Percentiles rank a stretch among this genome's conserved stretches.
Conservation (phyloP, 257 asterid genomes). For the Ligustrum vulgare region DNA sequence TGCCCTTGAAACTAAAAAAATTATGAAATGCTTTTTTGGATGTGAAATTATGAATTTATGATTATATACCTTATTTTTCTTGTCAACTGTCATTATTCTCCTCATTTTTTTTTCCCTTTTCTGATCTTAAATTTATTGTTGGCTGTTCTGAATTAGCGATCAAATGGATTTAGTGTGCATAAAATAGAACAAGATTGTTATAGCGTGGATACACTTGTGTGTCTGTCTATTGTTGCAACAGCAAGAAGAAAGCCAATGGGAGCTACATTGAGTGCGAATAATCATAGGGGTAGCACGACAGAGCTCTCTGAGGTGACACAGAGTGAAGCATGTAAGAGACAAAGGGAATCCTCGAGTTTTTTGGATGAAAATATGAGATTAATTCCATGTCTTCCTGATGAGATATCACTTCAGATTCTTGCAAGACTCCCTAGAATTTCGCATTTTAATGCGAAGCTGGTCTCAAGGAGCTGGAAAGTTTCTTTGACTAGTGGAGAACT, state of each 20-base stretch:
- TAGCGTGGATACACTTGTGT: slow-evolving; percentile 20
- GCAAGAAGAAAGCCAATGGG: slow-evolving; percentile 50
- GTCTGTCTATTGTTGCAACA: slow-evolving; percentile 16
- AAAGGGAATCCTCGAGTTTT: slow-evolving; percentile 48
- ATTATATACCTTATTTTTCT: neutral
- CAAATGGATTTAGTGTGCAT: slow-evolving; percentile 18
- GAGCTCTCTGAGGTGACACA: slow-evolving; percentile 42
- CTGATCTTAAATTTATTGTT: slow-evolving; percentile 12
- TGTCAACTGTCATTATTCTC: neutral
- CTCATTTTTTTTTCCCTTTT: neutral
- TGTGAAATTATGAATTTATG: neutral
- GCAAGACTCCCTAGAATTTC: slow-evolving; percentile 68
- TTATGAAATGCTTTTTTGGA: neutral
- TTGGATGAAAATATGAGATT: slow-evolving; percentile 69
- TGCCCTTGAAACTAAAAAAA: neutral
- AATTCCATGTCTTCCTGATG: slow-evolving; percentile 82
- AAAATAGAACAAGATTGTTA: slow-evolving; percentile 19
- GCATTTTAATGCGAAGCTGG: slow-evolving; percentile 57
- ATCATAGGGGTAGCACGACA: slow-evolving; percentile 36
- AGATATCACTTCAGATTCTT: slow-evolving; percentile 75
- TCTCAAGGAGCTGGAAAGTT: slow-evolving; percentile 74
- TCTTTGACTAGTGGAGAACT: slow-evolving; percentile 64
- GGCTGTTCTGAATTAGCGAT: slow-evolving; percentile 18
- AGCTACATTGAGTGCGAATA: slow-evolving; percentile 57
- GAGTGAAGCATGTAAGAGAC: slow-evolving; percentile 71